Conservation (phyloP, 352 stramenopile genomes). For the Phytophthora lateralis region DNA sequence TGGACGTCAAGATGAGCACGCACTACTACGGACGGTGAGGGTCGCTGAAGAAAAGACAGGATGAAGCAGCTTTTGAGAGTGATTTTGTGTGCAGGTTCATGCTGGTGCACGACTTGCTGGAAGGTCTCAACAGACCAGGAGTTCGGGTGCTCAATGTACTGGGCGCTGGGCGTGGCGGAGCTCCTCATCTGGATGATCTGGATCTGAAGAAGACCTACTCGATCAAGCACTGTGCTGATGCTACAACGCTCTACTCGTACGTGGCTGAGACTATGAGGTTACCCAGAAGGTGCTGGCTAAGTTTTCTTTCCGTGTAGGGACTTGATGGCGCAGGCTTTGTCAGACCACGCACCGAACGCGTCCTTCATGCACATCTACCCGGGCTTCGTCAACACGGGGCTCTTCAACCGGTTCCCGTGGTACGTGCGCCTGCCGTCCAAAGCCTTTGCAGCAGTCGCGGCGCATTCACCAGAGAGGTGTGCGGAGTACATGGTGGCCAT, state of each 20-base stretch:
- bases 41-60: not conserved
- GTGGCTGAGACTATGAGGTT: not conserved
- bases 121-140: constrained; percentile 21
- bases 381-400: constrained; percentile 34
- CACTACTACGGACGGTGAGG: constrained; percentile 40
- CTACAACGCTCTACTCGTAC: constrained; percentile 39
- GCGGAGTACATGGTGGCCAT: constrained; percentile 30
- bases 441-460: constrained; percentile 25
- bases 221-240: constrained; percentile 30
- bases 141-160: constrained; percentile 39
- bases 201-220: constrained; percentile 37
- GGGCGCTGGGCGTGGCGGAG: constrained; percentile 28
- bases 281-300: not conserved
- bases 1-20: constrained; percentile 41
- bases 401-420: constrained; percentile 32
- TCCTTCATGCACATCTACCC: constrained; percentile 43
- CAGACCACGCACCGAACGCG: constrained; percentile 30
- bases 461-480: constrained; percentile 30
- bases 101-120: constrained; percentile 34
- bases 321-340: constrained; percentile 36
- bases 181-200: constrained; percentile 32
- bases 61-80: not conserved
- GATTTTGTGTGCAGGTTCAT: constrained; percentile 28
- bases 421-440: constrained; percentile 31
- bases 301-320: constrained; percentile 18